Evolutionary conservation across 2,329 filamentous ascomycete species (phyloP), one percentile per base, ranked within the genome.

Genomic region (Nannizziopsis arthrosporioides): DNA sequence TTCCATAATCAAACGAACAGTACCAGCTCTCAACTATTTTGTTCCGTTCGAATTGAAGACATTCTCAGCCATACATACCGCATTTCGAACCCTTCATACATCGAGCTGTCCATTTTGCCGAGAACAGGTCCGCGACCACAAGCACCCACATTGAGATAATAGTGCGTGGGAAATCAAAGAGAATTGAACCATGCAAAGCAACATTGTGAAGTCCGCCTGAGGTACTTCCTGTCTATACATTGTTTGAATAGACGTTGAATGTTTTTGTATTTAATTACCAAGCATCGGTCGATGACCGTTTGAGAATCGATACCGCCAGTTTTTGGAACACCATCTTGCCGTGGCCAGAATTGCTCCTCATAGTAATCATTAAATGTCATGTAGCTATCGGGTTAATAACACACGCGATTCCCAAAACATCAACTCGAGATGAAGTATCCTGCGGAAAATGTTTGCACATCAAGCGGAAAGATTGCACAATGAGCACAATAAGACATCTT

Each of bases 331-430:
- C 54, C 42, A 14, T 53, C 47, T 12, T 44, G 44, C 15, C 27
- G 27, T 5, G 45, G 49, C 42, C 44, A 54, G 32, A 6, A 9
- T 11, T 49, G 15, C 2, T 52, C 38, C 17, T 55, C 49, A 30
- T 47, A 53, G 37, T 50, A 52, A 48, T 54, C 53, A 42, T 46
- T 11, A 53, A 49, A 11, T 30, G 41, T 49, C 49, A 55, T 3
- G 46, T 36, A 2, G 49, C 41, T 9, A 55, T 53, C 9, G 53
- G 52, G 35, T 55, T 54, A 7, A 54, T 41, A 40, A 55, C 27
- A 45, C 53, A 50, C 32, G 49, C 49, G 22, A 55, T 45, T 15
- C 48, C 47, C 8, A 51, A 35, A 15, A 55, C 11, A 51, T 55
- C 53, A 42, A 36, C 44, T 6, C 32, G 42, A n/a, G 42, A 49